Percentiles rank a stretch among this genome's conserved stretches.
Evolutionary conservation across 148 eudicot species (phyloP).

Genomic region (Diospyros lotus): DNA sequence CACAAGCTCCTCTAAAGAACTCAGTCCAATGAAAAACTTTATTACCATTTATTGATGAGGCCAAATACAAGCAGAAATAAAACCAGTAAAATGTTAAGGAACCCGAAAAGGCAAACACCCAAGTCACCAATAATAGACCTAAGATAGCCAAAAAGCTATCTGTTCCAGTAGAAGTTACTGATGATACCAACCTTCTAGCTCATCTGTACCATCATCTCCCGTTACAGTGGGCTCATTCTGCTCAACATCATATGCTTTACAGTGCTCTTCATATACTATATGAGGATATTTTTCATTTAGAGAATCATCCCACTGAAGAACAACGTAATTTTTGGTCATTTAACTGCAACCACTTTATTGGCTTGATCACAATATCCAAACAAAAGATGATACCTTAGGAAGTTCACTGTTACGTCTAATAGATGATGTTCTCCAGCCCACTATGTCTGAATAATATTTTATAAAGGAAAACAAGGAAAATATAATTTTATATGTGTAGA

Average conservation of each 20-base stretch:
- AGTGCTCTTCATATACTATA: conserved; percentile 49
- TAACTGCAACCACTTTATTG: conserved; percentile 5
- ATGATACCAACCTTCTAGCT: conserved; percentile 35
- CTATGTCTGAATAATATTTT: conserved; percentile 56
- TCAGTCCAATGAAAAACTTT: background rate
- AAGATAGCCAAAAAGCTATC: background rate
- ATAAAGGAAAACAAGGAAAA: conserved; percentile 40
- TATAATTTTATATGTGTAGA: background rate
- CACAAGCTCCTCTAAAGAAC: conserved; percentile 74
- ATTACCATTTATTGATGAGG: background rate
- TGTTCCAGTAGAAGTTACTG: background rate
- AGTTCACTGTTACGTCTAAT: conserved; percentile 75
- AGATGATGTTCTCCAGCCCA: conserved; percentile 97
- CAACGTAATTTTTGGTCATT: conserved; percentile 18
- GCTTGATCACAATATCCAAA: conserved; percentile 13
- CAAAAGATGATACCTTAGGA: conserved; percentile 60
- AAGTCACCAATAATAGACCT: background rate
- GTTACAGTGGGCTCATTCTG: conserved; percentile 17
- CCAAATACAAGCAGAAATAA: background rate
- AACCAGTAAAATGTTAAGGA: background rate
- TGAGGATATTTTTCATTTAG: conserved; percentile 52
- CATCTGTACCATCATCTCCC: conserved; percentile 24
- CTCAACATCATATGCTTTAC: conserved; percentile 41
- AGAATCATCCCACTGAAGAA: conserved; percentile 45
- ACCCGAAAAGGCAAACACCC: background rate